These are phyloP conservation scores for Aspergillus olivimuriae DNA, from an alignment of 495 filamentous ascomycete species.

Conservation along the genomic window DNA sequence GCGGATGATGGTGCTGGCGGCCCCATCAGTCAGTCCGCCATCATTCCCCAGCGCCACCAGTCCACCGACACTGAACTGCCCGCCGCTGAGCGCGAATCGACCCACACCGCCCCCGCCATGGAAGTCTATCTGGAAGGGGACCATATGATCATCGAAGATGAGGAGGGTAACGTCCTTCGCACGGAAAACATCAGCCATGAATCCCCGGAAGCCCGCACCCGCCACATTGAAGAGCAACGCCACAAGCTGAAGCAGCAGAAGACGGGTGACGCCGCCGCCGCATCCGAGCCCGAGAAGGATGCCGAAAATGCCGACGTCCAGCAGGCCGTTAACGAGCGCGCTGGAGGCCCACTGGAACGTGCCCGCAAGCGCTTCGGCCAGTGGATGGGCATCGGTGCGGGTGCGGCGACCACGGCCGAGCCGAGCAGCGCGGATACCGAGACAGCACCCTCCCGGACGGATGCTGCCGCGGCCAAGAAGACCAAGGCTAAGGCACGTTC, in stretches of 20 bases:
- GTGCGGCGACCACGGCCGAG: conserved; percentile 13
- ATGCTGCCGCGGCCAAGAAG: conserved; percentile 14
- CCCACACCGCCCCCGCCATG: conserved; percentile 40
- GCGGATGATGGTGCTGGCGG: conserved; percentile 75
- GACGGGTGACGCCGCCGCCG: conserved; percentile 33
- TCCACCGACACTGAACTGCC: too few species aligned
- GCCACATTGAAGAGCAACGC: conserved; percentile 51
- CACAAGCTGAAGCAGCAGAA: conserved; percentile 55
- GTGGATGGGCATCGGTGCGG: conserved; percentile 38
- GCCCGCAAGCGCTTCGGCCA: conserved; percentile 29
- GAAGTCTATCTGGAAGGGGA: conserved; percentile 79
- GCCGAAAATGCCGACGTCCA: conserved; percentile 40
- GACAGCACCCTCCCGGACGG: too few species aligned
- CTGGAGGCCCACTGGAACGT: conserved; percentile 26
- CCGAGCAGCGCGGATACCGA: conserved; percentile 8
- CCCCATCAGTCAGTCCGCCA: conserved; percentile 86
- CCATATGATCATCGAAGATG: conserved; percentile 77
- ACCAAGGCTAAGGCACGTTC: conserved; percentile 42
- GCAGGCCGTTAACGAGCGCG: conserved; percentile 23
- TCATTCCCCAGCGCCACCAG: conserved; percentile 60
- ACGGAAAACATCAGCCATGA: conserved; percentile 38
- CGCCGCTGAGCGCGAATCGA: too few species aligned
- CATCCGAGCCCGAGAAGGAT: conserved; percentile 37
- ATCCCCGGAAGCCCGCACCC: conserved; percentile 39
- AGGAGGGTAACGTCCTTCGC: conserved; percentile 78